These are phyloP conservation scores for Nigrospora oryzae DNA, from an alignment of 2,329 filamentous ascomycete genomes.

Conservation along the genomic window DNA sequence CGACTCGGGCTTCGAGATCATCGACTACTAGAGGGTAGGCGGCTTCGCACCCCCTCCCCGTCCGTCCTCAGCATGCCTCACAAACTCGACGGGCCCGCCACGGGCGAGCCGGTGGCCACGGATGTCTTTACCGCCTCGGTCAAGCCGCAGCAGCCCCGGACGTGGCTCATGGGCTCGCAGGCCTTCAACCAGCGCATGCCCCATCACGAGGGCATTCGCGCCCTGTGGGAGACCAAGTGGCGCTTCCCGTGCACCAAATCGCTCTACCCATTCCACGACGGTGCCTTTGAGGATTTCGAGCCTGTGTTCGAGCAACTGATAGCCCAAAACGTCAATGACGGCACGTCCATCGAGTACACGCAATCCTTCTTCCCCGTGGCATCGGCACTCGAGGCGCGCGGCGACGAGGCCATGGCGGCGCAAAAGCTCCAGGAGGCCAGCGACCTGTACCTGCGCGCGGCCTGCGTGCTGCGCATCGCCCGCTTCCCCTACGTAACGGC, in stretches of 20 bases:
- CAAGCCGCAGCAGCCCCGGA: neutral
- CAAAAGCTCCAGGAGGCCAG: conserved; percentile 46
- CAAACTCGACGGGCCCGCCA: conserved; percentile 4
- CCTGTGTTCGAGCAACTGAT: conserved; percentile 60
- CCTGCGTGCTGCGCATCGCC: conserved; percentile 64
- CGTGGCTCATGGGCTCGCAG: conserved; percentile 34
- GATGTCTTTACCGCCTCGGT: neutral
- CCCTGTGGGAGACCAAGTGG: conserved; percentile 72
- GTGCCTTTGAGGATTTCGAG: conserved; percentile 57
- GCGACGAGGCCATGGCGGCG: conserved; percentile 36
- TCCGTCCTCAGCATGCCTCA: conserved; percentile 18
- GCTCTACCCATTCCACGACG: conserved; percentile 70
- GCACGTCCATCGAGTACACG: conserved; percentile 58
- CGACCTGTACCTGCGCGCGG: conserved; percentile 60
- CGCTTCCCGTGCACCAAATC: conserved; percentile 54
- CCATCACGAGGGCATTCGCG: conserved; percentile 51
- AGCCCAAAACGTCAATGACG: conserved; percentile 52
- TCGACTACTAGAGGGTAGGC: neutral
- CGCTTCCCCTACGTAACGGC: conserved; percentile 54
- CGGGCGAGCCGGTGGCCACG: neutral
- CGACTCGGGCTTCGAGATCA: neutral
- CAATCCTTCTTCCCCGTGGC: conserved; percentile 53
- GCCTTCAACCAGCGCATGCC: conserved; percentile 37
- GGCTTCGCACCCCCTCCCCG: neutral
- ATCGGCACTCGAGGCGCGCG: conserved; percentile 43